phyloP scores from a whole-genome alignment of 306 rosid genomes.

The Vigna trinervia region DNA sequence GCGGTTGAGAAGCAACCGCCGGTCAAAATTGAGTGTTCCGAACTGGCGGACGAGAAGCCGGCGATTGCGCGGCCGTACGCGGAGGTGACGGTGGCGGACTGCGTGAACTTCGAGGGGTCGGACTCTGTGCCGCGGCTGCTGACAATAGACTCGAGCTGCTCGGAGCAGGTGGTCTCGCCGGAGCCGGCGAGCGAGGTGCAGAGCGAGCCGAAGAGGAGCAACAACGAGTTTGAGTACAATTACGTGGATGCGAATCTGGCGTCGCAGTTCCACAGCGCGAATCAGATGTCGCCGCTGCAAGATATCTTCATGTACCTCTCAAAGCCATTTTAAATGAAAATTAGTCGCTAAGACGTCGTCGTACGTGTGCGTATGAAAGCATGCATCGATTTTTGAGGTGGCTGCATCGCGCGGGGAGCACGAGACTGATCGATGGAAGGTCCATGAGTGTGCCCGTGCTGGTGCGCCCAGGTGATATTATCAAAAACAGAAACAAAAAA shows the following conservation, averaged over 20 bases:
- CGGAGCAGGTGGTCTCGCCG: conserved; percentile 82
- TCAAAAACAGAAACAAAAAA: no score
- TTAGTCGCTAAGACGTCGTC: neutral
- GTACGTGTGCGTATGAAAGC: neutral
- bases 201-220: conserved; percentile 22
- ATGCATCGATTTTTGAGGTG: neutral
- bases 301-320: conserved; percentile 76
- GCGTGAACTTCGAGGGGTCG: conserved; percentile 56
- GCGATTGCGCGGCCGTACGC: conserved; percentile 3
- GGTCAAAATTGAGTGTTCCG: conserved; percentile 28
- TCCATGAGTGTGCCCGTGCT: conserved; percentile 59
- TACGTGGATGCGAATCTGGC: conserved; percentile 53
- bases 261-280: conserved; percentile 46
- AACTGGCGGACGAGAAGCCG: conserved; percentile 58
- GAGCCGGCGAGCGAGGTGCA: conserved; percentile 78
- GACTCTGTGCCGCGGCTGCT: conserved; percentile 71
- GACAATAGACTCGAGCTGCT: conserved; percentile 73
- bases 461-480: neutral
- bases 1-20: conserved; percentile 44
- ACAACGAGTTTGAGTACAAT: conserved; percentile 51
- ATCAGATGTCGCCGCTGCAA: conserved; percentile 76
- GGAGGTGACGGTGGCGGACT: conserved; percentile 47
- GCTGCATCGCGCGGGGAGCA: conserved; percentile 50
- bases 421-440: conserved; percentile 51
- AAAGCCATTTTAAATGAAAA: conserved; percentile 43